Conservation (phyloP, 331 rosid genomes). For the Quercus lobata region DNA sequence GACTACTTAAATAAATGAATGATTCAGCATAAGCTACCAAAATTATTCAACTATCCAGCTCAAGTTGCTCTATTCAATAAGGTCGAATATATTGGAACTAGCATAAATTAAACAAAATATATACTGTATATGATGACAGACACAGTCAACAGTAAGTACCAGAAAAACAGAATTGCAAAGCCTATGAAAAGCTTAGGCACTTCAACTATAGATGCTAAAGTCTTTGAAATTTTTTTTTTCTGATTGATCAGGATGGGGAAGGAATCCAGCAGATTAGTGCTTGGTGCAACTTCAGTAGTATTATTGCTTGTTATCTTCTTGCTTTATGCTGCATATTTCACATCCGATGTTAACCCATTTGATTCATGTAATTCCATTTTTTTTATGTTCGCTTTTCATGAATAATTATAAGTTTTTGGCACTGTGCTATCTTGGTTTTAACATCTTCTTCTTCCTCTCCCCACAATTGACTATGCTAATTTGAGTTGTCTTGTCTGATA, state of each 20-base stretch:
- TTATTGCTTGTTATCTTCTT: neutral
- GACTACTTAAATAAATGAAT: neutral
- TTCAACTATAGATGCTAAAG: neutral
- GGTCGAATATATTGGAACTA: neutral
- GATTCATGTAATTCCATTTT: neutral
- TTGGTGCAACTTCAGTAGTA: neutral
- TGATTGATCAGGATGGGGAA: slow-evolving; percentile 4
- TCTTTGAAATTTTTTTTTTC: neutral
- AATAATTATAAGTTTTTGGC: neutral
- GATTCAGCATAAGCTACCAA: neutral
- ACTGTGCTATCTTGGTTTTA: neutral
- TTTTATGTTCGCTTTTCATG: neutral
- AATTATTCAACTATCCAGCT: neutral
- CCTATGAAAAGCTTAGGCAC: neutral
- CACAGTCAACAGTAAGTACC: neutral
- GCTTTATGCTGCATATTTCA: slow-evolving; percentile 2
- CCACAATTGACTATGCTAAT: neutral
- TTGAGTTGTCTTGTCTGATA: neutral
- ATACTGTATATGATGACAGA: neutral
- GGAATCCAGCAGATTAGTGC: neutral
- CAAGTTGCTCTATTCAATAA: neutral
- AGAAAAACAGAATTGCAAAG: neutral
- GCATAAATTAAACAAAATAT: neutral
- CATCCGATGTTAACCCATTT: neutral
- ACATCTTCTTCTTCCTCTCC: neutral